Evolutionary conservation across 75 land plant species (phyloP).

Genomic region (Ceratopteris richardii): DNA sequence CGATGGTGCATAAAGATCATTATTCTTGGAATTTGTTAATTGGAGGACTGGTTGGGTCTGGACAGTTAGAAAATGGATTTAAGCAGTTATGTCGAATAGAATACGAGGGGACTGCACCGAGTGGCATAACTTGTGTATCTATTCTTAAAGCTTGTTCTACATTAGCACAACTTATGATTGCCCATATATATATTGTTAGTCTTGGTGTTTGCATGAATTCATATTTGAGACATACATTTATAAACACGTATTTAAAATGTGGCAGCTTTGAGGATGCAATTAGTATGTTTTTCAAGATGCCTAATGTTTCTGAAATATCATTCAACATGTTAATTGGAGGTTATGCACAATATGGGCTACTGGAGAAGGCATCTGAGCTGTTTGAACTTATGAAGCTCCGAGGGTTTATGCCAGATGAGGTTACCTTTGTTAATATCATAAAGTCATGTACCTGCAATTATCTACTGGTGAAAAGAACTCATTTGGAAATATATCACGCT

Average conservation of each 20-base stretch:
- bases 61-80: no score
- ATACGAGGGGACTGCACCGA: neutral
- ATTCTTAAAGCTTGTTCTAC: neutral
- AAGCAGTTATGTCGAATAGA: no score
- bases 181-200: neutral
- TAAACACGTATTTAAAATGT: constrained; percentile 1
- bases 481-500: neutral
- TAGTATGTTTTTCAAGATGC: neutral
- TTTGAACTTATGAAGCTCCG: constrained; percentile 9
- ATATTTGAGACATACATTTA: neutral
- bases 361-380: constrained; percentile 10
- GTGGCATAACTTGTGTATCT: neutral
- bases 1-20: no score
- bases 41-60: no score
- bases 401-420: constrained; percentile 14
- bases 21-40: no score
- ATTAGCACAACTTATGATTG: neutral
- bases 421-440: constrained; percentile 15
- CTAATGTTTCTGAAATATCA: neutral
- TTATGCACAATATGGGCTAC: constrained; percentile 3
- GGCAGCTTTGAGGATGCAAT: constrained; percentile 1
- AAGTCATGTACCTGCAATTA: constrained; percentile 2
- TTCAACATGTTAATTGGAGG: constrained; percentile 11
- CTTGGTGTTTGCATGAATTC: neutral
- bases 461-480: neutral